A percentile compares a stretch with the other conserved stretches of the same genome.
These are phyloP conservation scores for Auricularia heimuer DNA, from an alignment of 768 basidiomycete genomes.

Conservation along the genomic window DNA sequence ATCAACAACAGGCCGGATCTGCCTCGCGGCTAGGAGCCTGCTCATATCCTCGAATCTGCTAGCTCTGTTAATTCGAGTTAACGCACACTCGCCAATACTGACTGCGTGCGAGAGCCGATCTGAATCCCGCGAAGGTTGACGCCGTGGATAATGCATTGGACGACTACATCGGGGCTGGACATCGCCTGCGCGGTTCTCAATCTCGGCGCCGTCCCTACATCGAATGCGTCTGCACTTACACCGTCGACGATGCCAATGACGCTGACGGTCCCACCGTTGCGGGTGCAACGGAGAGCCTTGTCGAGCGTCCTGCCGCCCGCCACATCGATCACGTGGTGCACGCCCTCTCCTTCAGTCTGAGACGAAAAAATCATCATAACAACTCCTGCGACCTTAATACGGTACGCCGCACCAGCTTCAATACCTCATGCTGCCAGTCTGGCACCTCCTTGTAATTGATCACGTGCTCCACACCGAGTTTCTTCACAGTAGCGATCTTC, in stretches of 20 bases:
- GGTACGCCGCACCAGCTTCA: slow-evolving; percentile 31
- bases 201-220: neutral
- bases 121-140: slow-evolving; percentile 41
- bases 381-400: no score
- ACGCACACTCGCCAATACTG: slow-evolving; percentile 13
- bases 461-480: slow-evolving; percentile 41
- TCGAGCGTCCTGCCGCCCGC: slow-evolving; percentile 43
- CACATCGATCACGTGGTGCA: slow-evolving; percentile 38
- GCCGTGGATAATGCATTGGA: slow-evolving; percentile 28
- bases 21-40: slow-evolving; percentile 33
- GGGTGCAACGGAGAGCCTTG: slow-evolving; percentile 31
- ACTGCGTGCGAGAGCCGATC: slow-evolving; percentile 52
- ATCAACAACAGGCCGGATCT: slow-evolving; percentile 43
- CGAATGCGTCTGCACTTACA: slow-evolving; percentile 15
- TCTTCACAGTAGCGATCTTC: slow-evolving; percentile 43
- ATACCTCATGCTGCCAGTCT: slow-evolving; percentile 48
- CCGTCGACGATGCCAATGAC: slow-evolving; percentile 41
- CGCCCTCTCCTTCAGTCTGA: slow-evolving; percentile 23
- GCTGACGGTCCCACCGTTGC: slow-evolving; percentile 35
- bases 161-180: slow-evolving; percentile 13
- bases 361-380: neutral
- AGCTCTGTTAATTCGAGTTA: neutral
- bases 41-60: slow-evolving; percentile 45
- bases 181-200: no score
- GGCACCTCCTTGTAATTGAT: slow-evolving; percentile 55